A percentile compares a stretch with the other conserved stretches of the same genome.
Conservation (phyloP, 306 rosid genomes). For the Mimosa bimucronata region DNA sequence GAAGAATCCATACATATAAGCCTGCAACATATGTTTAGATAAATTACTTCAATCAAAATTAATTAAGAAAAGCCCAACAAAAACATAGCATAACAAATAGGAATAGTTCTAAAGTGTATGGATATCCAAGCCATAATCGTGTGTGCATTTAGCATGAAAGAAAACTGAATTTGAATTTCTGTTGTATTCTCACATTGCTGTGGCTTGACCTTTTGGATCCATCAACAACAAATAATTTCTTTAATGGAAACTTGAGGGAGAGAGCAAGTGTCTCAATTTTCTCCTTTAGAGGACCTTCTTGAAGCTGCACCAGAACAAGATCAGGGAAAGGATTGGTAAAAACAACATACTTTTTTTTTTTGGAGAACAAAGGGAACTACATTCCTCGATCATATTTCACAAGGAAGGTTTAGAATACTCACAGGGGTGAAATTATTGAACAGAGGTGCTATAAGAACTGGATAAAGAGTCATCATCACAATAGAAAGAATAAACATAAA, state of each 20-base stretch:
- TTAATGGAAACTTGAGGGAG: slow-evolving; percentile 85
- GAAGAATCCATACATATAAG: slow-evolving; percentile 98
- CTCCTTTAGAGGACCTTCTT: slow-evolving; percentile 85
- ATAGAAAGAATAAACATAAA: slow-evolving; percentile 88
- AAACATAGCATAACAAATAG: background rate
- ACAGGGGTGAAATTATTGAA: slow-evolving; percentile 96
- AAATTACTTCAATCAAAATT: slow-evolving; percentile 24
- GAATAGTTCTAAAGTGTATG: background rate
- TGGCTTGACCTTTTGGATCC: slow-evolving; percentile 99
- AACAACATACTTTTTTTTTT: background rate
- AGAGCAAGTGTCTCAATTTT: slow-evolving; percentile 93
- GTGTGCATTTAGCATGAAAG: slow-evolving; percentile 6
- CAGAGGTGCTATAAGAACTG: slow-evolving; percentile 92
- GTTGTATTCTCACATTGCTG: slow-evolving; percentile 82
- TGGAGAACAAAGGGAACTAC: background rate
- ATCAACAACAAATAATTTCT: slow-evolving; percentile 93
- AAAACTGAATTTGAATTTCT: slow-evolving; percentile 8
- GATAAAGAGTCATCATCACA: slow-evolving; percentile 97
- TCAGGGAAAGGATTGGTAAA: slow-evolving; percentile 30
- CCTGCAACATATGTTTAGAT: slow-evolving; percentile 61
- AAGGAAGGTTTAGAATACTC: slow-evolving; percentile 45
- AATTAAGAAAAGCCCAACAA: slow-evolving; percentile 17
- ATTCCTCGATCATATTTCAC: background rate
- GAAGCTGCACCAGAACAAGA: slow-evolving; percentile 68
- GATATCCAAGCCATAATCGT: slow-evolving; percentile 20